Conservation (phyloP, 805 yeast species). For the Wickerhamiella musiphila region DNA sequence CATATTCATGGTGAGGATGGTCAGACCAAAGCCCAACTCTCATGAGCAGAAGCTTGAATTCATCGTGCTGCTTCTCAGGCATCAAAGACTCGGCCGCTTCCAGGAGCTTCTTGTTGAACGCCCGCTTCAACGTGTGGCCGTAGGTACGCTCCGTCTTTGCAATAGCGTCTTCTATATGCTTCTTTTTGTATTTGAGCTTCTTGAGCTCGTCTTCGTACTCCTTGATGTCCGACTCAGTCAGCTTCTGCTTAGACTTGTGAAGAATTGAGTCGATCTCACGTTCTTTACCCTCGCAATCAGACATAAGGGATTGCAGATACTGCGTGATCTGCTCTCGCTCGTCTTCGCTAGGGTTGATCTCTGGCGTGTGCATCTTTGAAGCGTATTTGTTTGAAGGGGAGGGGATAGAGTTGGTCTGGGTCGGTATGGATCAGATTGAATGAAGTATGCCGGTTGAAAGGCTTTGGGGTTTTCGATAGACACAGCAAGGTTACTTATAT, state of each 20-base stretch:
- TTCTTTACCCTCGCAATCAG: slow-evolving; percentile 8
- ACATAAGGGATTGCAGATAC: slow-evolving; percentile 9
- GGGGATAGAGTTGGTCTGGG: background rate
- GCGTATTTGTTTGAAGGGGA: background rate
- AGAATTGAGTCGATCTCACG: slow-evolving; percentile 11
- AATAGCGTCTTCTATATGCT: slow-evolving; percentile 13
- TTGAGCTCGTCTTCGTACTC: slow-evolving; percentile 13
- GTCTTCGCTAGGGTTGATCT: slow-evolving; percentile 15
- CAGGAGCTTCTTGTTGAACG: slow-evolving; percentile 15
- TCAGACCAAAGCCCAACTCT: slow-evolving; percentile 9
- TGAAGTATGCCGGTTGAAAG: background rate
- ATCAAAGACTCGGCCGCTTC: slow-evolving; percentile 10
- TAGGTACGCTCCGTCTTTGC: slow-evolving; percentile 15
- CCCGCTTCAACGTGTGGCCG: slow-evolving; percentile 17
- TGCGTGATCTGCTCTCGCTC: slow-evolving; percentile 14
- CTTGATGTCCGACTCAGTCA: slow-evolving; percentile 9
- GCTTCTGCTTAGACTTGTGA: slow-evolving; percentile 11
- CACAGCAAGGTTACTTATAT: no score
- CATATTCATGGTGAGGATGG: slow-evolving; percentile 3
- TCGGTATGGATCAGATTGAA: background rate
- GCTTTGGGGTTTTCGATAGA: no score
- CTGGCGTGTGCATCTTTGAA: slow-evolving; percentile 10
- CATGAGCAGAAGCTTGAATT: slow-evolving; percentile 9
- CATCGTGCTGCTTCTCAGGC: slow-evolving; percentile 9
- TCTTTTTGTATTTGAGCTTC: slow-evolving; percentile 9